Conservation (phyloP, 2,329 filamentous ascomycete genomes). For the Neofusicoccum ribis region DNA sequence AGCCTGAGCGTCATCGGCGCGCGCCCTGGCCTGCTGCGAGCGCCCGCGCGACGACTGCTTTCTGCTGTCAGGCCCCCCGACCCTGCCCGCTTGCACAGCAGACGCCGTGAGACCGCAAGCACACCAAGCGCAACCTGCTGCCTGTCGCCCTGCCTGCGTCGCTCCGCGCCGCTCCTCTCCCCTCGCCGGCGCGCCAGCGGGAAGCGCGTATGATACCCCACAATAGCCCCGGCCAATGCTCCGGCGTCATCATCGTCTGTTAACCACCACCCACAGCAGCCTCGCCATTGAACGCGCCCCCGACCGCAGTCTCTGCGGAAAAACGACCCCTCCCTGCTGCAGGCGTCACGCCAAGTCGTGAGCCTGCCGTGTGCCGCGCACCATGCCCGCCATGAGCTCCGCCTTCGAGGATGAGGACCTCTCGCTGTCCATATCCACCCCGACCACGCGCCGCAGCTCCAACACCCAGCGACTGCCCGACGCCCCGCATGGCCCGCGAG, state of each 20-base stretch:
- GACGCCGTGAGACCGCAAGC: conserved; percentile 1
- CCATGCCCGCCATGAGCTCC: conserved; percentile 35
- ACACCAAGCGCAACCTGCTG: not conserved
- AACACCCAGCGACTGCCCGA: conserved; percentile 20
- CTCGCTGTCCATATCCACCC: conserved; percentile 24
- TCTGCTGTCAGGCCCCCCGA: conserved; percentile 9
- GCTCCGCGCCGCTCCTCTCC: not conserved
- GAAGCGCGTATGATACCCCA: conserved; percentile 10
- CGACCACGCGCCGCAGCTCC: conserved; percentile 24
- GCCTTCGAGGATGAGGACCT: conserved; percentile 67
- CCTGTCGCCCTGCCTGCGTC: not conserved
- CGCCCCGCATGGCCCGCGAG: conserved; percentile 21
- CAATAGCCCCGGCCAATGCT: conserved; percentile 11
- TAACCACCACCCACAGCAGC: not conserved
- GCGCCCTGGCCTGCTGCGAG: not conserved
- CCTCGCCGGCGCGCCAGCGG: not conserved
- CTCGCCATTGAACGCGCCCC: not conserved
- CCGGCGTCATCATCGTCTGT: not conserved
- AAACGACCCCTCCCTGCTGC: not conserved
- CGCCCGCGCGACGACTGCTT: not conserved
- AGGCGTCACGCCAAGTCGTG: not conserved
- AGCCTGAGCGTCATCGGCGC: not conserved
- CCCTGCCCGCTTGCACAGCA: conserved; percentile 2
- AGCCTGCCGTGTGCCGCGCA: conserved; percentile 2
- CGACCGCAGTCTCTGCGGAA: not conserved